Percentiles rank a stretch among this genome's conserved stretches.
Evolutionary conservation across 1,139 yeast genomes (phyloP).

Genomic region (Yamadazyma sp.): DNA sequence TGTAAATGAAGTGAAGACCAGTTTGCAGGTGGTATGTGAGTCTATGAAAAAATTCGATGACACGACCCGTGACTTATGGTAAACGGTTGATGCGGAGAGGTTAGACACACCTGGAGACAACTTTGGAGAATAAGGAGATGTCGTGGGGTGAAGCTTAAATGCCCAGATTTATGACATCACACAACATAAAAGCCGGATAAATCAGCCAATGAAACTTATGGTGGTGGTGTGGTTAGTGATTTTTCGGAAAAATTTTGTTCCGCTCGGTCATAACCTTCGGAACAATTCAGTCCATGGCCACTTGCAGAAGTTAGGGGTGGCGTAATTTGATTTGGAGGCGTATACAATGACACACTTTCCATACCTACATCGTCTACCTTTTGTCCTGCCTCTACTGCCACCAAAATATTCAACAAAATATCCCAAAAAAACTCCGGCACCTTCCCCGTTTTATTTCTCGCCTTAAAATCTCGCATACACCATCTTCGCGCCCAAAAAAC

Average conservation of each 20-base stretch:
- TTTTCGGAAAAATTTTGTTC: neutral
- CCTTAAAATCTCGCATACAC: too few relatives aligned
- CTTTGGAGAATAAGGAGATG: neutral
- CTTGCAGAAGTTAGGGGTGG: too few relatives aligned
- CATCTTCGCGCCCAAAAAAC: too few relatives aligned
- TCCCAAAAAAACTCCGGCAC: too few relatives aligned
- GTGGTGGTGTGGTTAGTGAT: neutral
- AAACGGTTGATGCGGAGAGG: too few relatives aligned
- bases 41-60: conserved; percentile 46
- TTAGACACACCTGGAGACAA: too few relatives aligned
- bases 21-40: conserved; percentile 34
- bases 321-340: too few relatives aligned
- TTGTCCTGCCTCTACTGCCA: too few relatives aligned
- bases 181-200: neutral
- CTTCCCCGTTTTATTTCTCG: too few relatives aligned
- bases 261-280: neutral
- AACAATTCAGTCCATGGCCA: neutral
- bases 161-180: neutral
- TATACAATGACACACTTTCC: too few relatives aligned
- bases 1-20: conserved; percentile 34
- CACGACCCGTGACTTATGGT: conserved; percentile 39
- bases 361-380: too few relatives aligned
- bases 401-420: too few relatives aligned
- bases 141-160: neutral
- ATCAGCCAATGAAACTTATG: neutral